Evolutionary conservation across 2,329 filamentous ascomycete genomes (phyloP), one percentile per base, ranked within the genome.

Genomic region (Neofusicoccum laricinum): DNA sequence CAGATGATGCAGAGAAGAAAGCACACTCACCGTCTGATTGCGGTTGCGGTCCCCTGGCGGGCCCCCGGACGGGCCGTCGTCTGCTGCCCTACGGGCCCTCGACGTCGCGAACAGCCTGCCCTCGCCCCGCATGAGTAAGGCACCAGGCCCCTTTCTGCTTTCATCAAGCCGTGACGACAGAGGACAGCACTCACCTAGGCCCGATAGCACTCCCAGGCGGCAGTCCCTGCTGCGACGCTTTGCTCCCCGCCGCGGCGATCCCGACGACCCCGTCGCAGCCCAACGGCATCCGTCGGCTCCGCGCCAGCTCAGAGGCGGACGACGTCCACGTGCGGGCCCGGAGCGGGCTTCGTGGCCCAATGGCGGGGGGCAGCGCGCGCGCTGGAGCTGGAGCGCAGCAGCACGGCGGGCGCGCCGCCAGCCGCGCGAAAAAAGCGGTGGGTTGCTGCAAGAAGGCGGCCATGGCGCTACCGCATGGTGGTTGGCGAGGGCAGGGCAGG

Each of bases 231-330:
- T 58, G 53, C 53, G 14, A 30, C 38, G 53, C 14, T 30, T 19
- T 32, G 53, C 12, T 43, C 38, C 53, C 53, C 38, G 38, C 38
- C 38, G 15, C 53, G 21, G 53, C 53, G 38, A 58, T 58, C 38
- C 21, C 14, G 38, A 15, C 14, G 38, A 15, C 38, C 14, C 34
- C 38, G 38, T 58, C 40, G 53, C 53, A 50, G 59, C 59, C 59
- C 59, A 51, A 62, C 59, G 40, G 59, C 17, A 40, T 34, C 36
- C 46, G 59, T 21, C 36, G 34, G 45, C 59, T 51, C 59, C 59
- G 59, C 34, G 34, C 19, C 17, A 43, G 59, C 43, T 62, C 34
- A 62, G 59, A 62, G 57, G 55, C 55, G 34, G 58, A 32, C 45
- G 34, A n/a, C 15, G 19, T 14, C 34, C 59, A 62, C 59, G 59